A percentile compares a stretch with the other conserved stretches of the same genome.
Conservation (phyloP, 1,284 basidiomycete genomes). For the Ustilago loliicola region DNA sequence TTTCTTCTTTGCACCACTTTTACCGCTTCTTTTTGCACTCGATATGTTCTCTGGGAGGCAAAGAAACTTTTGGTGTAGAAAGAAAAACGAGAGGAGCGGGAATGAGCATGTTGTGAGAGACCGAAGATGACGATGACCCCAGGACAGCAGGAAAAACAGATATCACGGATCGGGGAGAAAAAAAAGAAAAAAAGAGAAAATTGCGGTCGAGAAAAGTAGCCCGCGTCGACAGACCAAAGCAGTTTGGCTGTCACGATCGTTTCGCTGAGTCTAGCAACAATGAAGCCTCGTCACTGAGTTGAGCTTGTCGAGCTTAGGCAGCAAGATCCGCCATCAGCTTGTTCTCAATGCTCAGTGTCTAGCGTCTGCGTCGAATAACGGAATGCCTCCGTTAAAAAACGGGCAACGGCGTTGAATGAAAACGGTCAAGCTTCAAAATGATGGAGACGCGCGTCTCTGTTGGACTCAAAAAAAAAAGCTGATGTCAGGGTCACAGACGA, state of each 20-base stretch:
- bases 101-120: not conserved
- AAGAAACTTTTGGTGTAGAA: not conserved
- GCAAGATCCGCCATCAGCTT: no score
- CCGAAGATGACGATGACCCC: no score
- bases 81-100: not conserved
- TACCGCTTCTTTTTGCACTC: not conserved
- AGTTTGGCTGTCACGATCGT: no score
- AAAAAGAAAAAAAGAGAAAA: not conserved
- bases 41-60: not conserved
- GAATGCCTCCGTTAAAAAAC: no score
- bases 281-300: no score
- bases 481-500: not conserved
- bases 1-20: constrained; percentile 9
- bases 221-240: no score
- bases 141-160: not conserved
- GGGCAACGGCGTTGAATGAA: not conserved
- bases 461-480: not conserved
- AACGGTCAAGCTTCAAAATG: not conserved
- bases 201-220: constrained; percentile 10
- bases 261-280: no score
- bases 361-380: no score
- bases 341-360: no score
- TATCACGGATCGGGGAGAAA: no score
- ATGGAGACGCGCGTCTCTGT: not conserved
- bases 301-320: no score